phyloP scores from a whole-genome alignment of 331 rosid species.

The Malus hybrid region DNA sequence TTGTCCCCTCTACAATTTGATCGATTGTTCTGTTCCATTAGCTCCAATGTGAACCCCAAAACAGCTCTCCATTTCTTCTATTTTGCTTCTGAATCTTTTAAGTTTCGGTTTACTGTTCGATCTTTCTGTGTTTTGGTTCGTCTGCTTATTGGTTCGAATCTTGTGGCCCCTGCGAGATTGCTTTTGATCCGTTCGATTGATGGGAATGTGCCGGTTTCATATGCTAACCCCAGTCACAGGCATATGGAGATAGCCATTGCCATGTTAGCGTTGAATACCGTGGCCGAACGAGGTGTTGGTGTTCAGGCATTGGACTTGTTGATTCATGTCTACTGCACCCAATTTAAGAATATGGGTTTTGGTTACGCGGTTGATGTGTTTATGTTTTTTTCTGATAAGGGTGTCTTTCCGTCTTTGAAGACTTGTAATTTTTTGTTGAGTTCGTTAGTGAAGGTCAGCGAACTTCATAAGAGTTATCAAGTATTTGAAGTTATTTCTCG shows the following conservation, averaged over 20 bases:
- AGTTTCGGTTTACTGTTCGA: slow-evolving; percentile 45
- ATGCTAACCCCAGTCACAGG: slow-evolving; percentile 7
- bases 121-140: slow-evolving; percentile 58
- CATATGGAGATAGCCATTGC: slow-evolving; percentile 39
- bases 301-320: slow-evolving; percentile 50
- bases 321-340: slow-evolving; percentile 50
- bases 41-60: slow-evolving; percentile 41
- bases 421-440: slow-evolving; percentile 50
- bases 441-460: slow-evolving; percentile 49
- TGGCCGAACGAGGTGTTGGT: slow-evolving; percentile 10
- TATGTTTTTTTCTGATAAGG: slow-evolving; percentile 22
- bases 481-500: slow-evolving; percentile 39
- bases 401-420: slow-evolving; percentile 42
- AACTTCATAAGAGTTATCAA: slow-evolving; percentile 34
- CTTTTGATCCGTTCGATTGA: slow-evolving; percentile 52
- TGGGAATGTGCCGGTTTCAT: slow-evolving; percentile 30
- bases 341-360: slow-evolving; percentile 35
- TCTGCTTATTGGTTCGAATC: slow-evolving; percentile 42
- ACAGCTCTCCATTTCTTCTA: slow-evolving; percentile 54
- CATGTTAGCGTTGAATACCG: slow-evolving; percentile 27
- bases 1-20: slow-evolving; percentile 60
- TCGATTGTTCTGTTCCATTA: slow-evolving; percentile 33
- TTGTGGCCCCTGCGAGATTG: slow-evolving; percentile 44
- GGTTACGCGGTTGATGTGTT: slow-evolving; percentile 38
- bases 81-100: slow-evolving; percentile 35